Evolutionary conservation across 1,139 yeast species (phyloP), one percentile per base, ranked within the genome.

Genomic region (Debaryomyces nepalensis): DNA sequence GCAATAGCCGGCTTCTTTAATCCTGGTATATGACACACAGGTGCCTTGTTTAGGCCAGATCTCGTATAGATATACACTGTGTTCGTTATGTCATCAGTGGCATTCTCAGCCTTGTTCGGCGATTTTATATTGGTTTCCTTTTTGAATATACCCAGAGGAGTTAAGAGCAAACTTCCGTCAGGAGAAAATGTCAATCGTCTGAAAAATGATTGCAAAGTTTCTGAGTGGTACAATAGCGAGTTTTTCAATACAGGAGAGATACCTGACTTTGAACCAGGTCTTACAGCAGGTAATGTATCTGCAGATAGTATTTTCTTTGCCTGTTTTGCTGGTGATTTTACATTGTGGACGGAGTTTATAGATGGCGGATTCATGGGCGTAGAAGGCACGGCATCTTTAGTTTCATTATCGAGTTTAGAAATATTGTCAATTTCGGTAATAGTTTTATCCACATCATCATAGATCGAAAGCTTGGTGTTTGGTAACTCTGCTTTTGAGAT

Each of bases 201-300:
- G 69, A 93, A 93, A 59, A 95, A 93, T 2, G 97, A 86, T 43
- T 89, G 89, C 26, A 91, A 72, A 0, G 96, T 82, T 55, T 93
- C 99, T 46, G 91, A 82, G 55, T 89, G 95, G 57, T 86, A 90
- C 18, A 87, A 58, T 51, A 33, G 30, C 2, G 40, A 14, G 27
- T 32, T 41, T 24, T 34, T 42, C 24, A 39, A 43, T 12, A 12
- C 35, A 8, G 31, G 15, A 10, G 26, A 26, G 7, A 32, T n/a
- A 1, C 30, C 11, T 11, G 30, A 10, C 12, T 33, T 26, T 9
- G 33, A 21, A 21, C 11, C 22, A 30, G 63, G 63, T 29, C 66
- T 57, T 4, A 71, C 70, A 0, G 77, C 75, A 1, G 76, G 75
- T 18, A 63, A 56, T 20, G 72, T 75, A 24, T 68, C 54, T 20